Evolutionary conservation across 306 rosid species (phyloP), one percentile per base, ranked within the genome.

Genomic region (Herpetospermum pedunculosum): DNA sequence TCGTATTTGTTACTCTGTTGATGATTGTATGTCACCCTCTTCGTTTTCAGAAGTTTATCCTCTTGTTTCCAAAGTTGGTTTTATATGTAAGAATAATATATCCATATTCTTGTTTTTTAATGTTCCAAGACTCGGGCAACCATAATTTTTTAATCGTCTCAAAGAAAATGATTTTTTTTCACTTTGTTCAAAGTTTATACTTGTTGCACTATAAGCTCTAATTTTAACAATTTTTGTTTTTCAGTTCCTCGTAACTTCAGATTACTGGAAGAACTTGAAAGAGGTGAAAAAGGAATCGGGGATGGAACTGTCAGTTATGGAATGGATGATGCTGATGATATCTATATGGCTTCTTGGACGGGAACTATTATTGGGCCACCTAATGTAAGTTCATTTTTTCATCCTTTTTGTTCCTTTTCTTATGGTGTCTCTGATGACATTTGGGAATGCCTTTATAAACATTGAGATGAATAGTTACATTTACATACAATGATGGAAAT

Each of bases 221-320:
- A 23, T 43, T 25, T 43, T 26, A 14, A 26, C 15, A 25, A 25
- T 69, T 37, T n/a, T 1, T 21, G 19, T 0, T 35, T 29, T 40
- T 63, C 85, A 91, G 99, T 94, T 85, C 97, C 99, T 48, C 92
- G 99, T 83, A 94, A 74, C 84, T 94, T 94, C 80, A 88, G 91
- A 85, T 89, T 94, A 81, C 83, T 94, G 84, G 99, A 94, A 83
- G 99, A 94, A 81, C 99, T 94, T 63, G 98, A 94, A 82, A 88
- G 98, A 84, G 98, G 98, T 46, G 98, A 93, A 75, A 93, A 93
- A 83, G 98, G 98, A 79, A 93, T 93, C 37, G 97, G 98, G 65
- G 97, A 93, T 91, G 97, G 97, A 74, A 93, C 98, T 75, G 98
- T 94, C 55, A 94, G 98, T 83, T 94, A 94, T 78, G 98, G 98